Base-by-base conservation (phyloP, 1,284 basidiomycete species). In the Cronartium quercuum region DNA sequence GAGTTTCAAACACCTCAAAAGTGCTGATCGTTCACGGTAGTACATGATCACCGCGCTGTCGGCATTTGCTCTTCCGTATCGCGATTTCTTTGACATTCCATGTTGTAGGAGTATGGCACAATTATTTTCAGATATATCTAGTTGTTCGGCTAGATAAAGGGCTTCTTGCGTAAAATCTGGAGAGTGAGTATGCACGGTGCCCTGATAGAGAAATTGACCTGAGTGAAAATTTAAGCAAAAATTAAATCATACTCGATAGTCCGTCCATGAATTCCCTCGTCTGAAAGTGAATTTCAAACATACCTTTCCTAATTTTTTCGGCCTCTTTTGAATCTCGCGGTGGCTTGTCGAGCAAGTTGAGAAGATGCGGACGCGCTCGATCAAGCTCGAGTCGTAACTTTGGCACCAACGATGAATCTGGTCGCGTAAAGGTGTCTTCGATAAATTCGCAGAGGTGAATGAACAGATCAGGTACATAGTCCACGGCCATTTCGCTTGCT, bases 1-100 rank as follows among this genome's bases (percentile, higher is more conserved):
- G 6, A 67, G 41, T 40, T 62, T 75, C 9, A 75, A 37, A 24
- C 51, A 61, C 40, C 41, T 75, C 13, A 75, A 44, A n/a, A 75
- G 41, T 35, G 71, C 71, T n/a, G 41, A 51, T 37, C 71, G 64
- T 60, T 75, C 71, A 34, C 61, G 38, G 58, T 75, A 75, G 55
- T 67, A 75, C 42, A 75, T 60, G 65, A 75, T 75, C n/a, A 75
- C 71, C 38, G 71, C 71, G 67, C 29, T 75, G 42, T 75, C 71
- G 1, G 71, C 71, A 61, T 75, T 75, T 47, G 71, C 64, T 63
- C 65, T 61, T 38, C 65, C 64, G 35, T 75, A 75, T 18, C 71
- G 65, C n/a, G 71, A 65, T 63, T 67, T 66, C 29, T 34, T 51
- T 38, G 71, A 62, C 65, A 75, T 75, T 47, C 71, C 71, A 67